Conservation (phyloP, 768 basidiomycete species). For the Pleurotus tuber-regium region DNA sequence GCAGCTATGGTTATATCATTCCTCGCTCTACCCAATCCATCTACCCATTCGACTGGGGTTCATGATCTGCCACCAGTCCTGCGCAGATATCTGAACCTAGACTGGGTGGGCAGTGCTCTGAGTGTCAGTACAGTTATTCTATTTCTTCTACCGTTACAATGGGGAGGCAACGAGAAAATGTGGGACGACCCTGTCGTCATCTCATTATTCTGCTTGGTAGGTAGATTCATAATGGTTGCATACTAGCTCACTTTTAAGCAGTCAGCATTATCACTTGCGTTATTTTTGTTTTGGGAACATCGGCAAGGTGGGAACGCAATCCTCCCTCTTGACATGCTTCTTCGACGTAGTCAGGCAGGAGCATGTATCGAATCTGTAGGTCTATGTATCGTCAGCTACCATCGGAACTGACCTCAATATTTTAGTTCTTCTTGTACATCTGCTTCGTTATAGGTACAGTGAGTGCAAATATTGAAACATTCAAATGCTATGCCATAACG, state of each 20-base stretch:
- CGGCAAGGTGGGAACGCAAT: conserved; percentile 32
- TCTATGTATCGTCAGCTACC: neutral
- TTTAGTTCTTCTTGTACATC: conserved; percentile 11
- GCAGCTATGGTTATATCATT: neutral
- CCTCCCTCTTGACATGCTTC: conserved; percentile 33
- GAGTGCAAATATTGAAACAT: conserved; percentile 18
- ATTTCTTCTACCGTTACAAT: conserved; percentile 37
- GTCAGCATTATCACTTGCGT: conserved; percentile 24
- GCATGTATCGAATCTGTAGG: conserved; percentile 21
- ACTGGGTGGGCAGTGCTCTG: conserved; percentile 21
- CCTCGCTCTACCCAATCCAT: neutral
- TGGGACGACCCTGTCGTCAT: conserved; percentile 35
- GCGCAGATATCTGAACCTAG: neutral
- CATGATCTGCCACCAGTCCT: too few species aligned
- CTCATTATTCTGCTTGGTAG: conserved; percentile 8
- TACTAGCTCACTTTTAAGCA: neutral
- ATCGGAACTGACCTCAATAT: neutral
- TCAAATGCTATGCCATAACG: neutral
- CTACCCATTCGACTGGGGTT: neutral
- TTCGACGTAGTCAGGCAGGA: conserved; percentile 26
- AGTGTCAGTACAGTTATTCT: conserved; percentile 29
- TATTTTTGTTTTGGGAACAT: conserved; percentile 32
- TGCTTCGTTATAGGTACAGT: conserved; percentile 19
- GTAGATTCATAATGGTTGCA: neutral
- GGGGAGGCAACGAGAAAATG: conserved; percentile 38